Evolutionary conservation across 73 alveolate species (phyloP).

Genomic region (Paramecium pentaurelia): DNA sequence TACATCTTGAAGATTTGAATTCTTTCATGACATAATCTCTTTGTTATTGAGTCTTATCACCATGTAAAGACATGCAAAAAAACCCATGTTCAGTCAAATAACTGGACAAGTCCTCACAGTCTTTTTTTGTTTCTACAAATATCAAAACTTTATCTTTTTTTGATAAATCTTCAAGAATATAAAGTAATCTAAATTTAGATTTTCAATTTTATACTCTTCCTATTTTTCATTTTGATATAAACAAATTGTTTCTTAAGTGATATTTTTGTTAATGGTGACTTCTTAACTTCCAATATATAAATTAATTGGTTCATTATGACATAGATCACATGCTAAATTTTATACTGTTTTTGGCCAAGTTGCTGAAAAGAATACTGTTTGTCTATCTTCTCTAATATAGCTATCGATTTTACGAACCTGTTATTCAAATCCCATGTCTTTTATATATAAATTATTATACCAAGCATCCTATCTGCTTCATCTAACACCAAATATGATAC

Average conservation of each 20-base stretch:
- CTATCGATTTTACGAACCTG: constrained; percentile 66
- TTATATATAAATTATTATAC: constrained; percentile 30
- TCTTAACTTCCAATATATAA: constrained; percentile 54
- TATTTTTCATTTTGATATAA: constrained; percentile 39
- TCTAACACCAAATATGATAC: constrained; percentile 90
- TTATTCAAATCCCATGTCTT: constrained; percentile 90
- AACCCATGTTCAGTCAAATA: constrained; percentile 69
- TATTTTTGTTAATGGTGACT: constrained; percentile 56
- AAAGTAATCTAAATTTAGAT: constrained; percentile 66
- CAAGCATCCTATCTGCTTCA: constrained; percentile 97
- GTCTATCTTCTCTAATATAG: constrained; percentile 74
- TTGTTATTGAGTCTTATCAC: constrained; percentile 81
- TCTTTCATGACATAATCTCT: constrained; percentile 80
- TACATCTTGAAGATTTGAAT: constrained; percentile 72
- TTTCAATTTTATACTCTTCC: constrained; percentile 22
- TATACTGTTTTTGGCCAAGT: constrained; percentile 88
- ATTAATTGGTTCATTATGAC: constrained; percentile 73
- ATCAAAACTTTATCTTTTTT: constrained; percentile 76
- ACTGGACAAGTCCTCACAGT: constrained; percentile 80
- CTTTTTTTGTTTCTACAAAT: constrained; percentile 87
- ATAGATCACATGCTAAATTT: constrained; percentile 68
- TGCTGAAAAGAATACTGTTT: constrained; percentile 87
- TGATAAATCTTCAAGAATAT: constrained; percentile 59
- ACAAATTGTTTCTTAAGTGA: constrained; percentile 77
- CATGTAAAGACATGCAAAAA: constrained; percentile 87